These are phyloP conservation scores for Umbelopsis vinacea DNA, from an alignment of 192 early-diverging fungal species.

Conservation along the genomic window DNA sequence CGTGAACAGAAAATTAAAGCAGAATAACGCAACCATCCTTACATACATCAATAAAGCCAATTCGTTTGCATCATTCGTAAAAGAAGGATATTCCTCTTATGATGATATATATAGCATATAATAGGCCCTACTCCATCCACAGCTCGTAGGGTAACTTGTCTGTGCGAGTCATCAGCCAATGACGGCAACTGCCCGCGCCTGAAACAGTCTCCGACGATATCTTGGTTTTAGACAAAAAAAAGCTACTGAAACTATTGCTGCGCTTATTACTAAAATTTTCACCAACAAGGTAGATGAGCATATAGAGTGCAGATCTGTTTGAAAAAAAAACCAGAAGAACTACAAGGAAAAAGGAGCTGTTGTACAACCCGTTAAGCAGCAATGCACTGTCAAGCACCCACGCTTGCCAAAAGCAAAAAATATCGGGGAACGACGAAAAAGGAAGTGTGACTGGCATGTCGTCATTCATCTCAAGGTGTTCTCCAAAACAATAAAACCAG, in stretches of 20 bases:
- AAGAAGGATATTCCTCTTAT: too few relatives aligned
- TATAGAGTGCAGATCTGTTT: background rate
- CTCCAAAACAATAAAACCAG: background rate
- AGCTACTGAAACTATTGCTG: background rate
- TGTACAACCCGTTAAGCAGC: too few relatives aligned
- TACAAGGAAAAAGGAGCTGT: too few relatives aligned
- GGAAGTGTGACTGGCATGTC: slow-evolving; percentile 18
- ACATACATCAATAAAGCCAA: background rate
- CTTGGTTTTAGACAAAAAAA: too few relatives aligned
- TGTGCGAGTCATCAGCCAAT: too few relatives aligned
- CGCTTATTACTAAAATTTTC: background rate
- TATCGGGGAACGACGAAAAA: background rate
- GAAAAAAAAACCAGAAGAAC: background rate
- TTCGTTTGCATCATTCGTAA: background rate
- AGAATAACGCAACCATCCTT: background rate
- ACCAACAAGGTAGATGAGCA: background rate
- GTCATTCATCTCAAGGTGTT: slow-evolving; percentile 6
- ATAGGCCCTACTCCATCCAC: too few relatives aligned
- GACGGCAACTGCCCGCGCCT: background rate
- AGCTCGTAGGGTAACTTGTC: too few relatives aligned
- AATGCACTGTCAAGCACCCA: background rate
- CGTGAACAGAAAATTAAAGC: slow-evolving; percentile 19
- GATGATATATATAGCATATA: too few relatives aligned
- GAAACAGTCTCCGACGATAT: background rate
- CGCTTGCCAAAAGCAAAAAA: background rate